Conservation (phyloP, 2,329 filamentous ascomycete species). For the Trichoderma arundinaceum region DNA sequence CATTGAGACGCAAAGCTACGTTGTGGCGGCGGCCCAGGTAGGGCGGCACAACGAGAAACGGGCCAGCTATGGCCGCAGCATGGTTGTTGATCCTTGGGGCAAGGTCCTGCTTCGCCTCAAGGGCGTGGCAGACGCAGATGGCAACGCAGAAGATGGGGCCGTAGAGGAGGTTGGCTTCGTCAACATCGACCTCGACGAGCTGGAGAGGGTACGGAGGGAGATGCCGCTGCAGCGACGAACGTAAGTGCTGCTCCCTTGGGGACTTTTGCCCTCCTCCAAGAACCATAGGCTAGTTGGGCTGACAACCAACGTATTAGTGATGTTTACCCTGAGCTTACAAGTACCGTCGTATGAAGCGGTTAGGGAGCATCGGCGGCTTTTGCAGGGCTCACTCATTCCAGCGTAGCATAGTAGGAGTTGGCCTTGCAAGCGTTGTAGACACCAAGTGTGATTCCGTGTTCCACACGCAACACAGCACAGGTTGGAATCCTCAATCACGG, state of each 20-base stretch:
- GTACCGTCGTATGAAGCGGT: neutral
- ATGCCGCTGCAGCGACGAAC: conserved; percentile 60
- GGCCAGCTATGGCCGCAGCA: conserved; percentile 82
- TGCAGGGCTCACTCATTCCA: neutral
- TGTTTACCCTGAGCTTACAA: conserved; percentile 25
- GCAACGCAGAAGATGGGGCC: conserved; percentile 48
- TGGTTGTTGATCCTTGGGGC: conserved; percentile 89
- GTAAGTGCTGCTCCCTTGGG: conserved; percentile 48
- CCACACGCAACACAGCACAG: conserved; percentile 7
- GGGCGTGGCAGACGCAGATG: conserved; percentile 55
- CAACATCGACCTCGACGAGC: conserved; percentile 56
- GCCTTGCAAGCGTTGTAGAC: conserved; percentile 7
- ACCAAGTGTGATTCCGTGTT: neutral
- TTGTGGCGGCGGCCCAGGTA: conserved; percentile 81
- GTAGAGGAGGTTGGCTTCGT: conserved; percentile 59
- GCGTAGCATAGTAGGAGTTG: neutral
- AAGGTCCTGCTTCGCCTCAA: conserved; percentile 69
- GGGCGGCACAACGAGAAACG: conserved; percentile 76
- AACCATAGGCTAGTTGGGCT: neutral
- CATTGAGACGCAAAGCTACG: conserved; percentile 87
- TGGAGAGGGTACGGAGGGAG: conserved; percentile 55
- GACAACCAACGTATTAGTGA: conserved; percentile 19
- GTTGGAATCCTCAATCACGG: neutral
- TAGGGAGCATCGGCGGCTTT: neutral
- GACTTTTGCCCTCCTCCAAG: neutral